Percentiles rank a stretch among this genome's conserved stretches.
phyloP scores from a whole-genome alignment of 148 eudicot species.

The Vaccinium myrtillus region DNA sequence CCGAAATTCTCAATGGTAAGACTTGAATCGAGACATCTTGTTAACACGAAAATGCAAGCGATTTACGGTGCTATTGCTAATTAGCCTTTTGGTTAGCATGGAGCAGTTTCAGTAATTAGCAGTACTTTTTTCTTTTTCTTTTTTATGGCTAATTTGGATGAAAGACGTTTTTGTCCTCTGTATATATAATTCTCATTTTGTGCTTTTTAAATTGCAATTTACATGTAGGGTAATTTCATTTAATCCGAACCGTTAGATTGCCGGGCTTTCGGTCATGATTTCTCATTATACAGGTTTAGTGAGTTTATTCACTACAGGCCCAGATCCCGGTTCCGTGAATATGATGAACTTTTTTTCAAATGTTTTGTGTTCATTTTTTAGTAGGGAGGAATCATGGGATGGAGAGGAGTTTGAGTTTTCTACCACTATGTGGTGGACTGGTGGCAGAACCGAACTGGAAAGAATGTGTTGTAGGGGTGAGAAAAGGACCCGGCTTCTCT shows the following conservation, averaged over 20 bases:
- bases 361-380: neutral
- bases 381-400: no score
- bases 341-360: neutral
- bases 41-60: neutral
- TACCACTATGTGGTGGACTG: neutral
- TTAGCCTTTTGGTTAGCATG: neutral
- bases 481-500: no score
- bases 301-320: no score
- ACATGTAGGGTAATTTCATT: no score
- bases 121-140: neutral
- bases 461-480: neutral
- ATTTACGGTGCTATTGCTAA: neutral
- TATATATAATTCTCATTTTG: neutral
- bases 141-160: slow-evolving; percentile 13
- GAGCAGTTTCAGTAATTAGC: neutral
- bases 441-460: neutral
- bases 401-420: neutral
- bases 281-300: no score
- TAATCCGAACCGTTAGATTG: no score
- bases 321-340: neutral
- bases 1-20: neutral
- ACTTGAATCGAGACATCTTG: neutral
- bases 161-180: slow-evolving; percentile 18
- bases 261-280: no score
- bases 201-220: no score